Evolutionary conservation across 306 rosid species (phyloP).

Genomic region (Vicia villosa): DNA sequence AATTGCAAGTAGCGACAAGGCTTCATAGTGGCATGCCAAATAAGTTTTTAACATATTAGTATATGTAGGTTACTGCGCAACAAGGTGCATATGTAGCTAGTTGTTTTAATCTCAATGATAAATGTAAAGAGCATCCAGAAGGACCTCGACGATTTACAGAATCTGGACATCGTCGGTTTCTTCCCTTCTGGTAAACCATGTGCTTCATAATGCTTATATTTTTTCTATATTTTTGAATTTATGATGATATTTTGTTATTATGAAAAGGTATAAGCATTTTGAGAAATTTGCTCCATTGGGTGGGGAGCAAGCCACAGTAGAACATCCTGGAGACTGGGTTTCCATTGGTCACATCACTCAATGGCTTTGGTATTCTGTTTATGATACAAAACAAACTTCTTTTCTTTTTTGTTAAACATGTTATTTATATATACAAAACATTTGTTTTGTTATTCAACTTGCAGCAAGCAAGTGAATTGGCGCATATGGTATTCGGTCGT

Average conservation of each 20-base stretch:
- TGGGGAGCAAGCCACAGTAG: too few species aligned
- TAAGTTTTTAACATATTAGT: constrained; percentile 18
- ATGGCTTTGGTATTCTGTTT: constrained; percentile 87
- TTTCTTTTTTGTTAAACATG: neutral
- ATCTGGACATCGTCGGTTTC: constrained; percentile 76
- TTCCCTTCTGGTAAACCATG: too few species aligned
- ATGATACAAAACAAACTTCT: constrained; percentile 14
- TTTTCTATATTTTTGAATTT: too few species aligned
- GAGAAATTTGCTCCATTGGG: too few species aligned
- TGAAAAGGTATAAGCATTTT: too few species aligned
- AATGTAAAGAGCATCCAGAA: constrained; percentile 60
- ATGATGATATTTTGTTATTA: too few species aligned
- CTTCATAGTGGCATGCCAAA: constrained; percentile 14
- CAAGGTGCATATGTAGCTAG: constrained; percentile 82
- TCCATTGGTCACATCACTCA: constrained; percentile 91
- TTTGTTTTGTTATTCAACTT: neutral
- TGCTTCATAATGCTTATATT: too few species aligned
- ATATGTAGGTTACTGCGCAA: constrained; percentile 93
- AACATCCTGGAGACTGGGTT: constrained; percentile 99
- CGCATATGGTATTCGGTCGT: too few species aligned
- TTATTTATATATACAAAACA: neutral
- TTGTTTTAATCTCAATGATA: constrained; percentile 63
- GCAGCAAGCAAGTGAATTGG: constrained; percentile 99
- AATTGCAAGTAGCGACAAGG: too few species aligned
- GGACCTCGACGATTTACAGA: constrained; percentile 79